Conservation (phyloP, 805 yeast species). For the Candida dajiaensis region DNA sequence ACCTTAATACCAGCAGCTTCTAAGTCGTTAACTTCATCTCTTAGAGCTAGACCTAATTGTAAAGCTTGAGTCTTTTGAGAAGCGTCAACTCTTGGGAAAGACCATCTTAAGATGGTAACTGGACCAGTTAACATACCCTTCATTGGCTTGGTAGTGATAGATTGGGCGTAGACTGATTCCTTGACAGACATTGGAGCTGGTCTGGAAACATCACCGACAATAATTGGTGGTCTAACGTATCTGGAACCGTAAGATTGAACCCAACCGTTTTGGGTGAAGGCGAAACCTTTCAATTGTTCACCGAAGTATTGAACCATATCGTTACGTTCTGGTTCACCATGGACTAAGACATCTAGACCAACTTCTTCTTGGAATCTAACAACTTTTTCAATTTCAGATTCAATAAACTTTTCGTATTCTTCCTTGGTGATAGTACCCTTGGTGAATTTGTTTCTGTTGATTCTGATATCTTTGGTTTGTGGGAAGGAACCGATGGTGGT, state of each 20-base stretch:
- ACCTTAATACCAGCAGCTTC: conserved; percentile 98
- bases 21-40: conserved; percentile 97
- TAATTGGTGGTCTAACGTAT: conserved; percentile 99
- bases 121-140: conserved; percentile 99
- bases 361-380: conserved; percentile 99
- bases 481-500: conserved; percentile 99
- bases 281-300: conserved; percentile 97
- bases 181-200: conserved; percentile 98
- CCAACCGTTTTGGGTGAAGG: conserved; percentile 99
- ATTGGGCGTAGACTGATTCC: conserved; percentile 99
- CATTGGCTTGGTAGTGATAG: conserved; percentile 90
- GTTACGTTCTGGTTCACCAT: conserved; percentile 99
- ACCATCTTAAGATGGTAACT: conserved; percentile 99
- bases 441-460: conserved; percentile 96
- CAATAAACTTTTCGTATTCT: conserved; percentile 94
- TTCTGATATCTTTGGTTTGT: conserved; percentile 98
- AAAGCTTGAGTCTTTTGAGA: conserved; percentile 89
- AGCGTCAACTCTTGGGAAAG: conserved; percentile 99
- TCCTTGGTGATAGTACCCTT: conserved; percentile 95
- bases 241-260: conserved; percentile 99
- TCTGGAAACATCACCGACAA: conserved; percentile 98
- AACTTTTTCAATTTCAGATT: conserved; percentile 92
- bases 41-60: conserved; percentile 94
- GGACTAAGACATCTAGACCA: conserved; percentile 96
- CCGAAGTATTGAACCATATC: conserved; percentile 99